These are phyloP conservation scores for Tolypocladium sp. DNA, from an alignment of 2,329 filamentous ascomycete genomes.

Conservation along the genomic window DNA sequence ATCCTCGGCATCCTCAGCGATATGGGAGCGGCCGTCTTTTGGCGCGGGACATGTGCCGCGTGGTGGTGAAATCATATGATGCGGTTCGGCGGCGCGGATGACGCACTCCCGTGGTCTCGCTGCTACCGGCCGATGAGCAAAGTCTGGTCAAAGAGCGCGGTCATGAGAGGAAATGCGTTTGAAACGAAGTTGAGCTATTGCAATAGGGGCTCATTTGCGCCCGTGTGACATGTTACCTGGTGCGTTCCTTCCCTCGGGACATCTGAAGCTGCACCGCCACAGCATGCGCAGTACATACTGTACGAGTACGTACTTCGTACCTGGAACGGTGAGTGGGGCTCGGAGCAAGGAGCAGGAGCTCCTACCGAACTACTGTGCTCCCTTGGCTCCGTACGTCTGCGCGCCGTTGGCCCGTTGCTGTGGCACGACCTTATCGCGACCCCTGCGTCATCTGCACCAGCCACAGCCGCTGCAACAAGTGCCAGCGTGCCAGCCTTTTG, in stretches of 20 bases:
- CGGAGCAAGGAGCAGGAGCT: neutral
- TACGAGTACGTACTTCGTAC: too few relatives aligned
- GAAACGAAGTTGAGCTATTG: neutral
- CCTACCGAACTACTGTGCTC: too few relatives aligned
- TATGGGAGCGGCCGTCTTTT: too few relatives aligned
- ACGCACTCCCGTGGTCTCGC: neutral
- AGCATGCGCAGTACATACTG: neutral
- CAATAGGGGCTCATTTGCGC: neutral
- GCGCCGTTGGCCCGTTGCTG: neutral
- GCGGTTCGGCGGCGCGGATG: neutral
- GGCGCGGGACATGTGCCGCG: neutral
- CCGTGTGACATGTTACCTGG: neutral
- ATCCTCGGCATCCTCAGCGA: neutral
- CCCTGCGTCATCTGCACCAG: neutral
- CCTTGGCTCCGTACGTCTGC: too few relatives aligned
- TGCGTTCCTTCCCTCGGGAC: neutral
- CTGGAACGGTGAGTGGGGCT: too few relatives aligned
- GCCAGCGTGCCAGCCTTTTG: neutral
- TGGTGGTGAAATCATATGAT: neutral
- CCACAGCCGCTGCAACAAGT: neutral
- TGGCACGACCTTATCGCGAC: neutral
- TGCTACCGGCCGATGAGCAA: neutral
- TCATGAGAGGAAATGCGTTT: neutral
- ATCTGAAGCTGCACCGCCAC: neutral
- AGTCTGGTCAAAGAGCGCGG: neutral